Evolutionary conservation across 495 filamentous ascomycete species (phyloP), one percentile per base, ranked within the genome.

Genomic region (Xylaria curta): DNA sequence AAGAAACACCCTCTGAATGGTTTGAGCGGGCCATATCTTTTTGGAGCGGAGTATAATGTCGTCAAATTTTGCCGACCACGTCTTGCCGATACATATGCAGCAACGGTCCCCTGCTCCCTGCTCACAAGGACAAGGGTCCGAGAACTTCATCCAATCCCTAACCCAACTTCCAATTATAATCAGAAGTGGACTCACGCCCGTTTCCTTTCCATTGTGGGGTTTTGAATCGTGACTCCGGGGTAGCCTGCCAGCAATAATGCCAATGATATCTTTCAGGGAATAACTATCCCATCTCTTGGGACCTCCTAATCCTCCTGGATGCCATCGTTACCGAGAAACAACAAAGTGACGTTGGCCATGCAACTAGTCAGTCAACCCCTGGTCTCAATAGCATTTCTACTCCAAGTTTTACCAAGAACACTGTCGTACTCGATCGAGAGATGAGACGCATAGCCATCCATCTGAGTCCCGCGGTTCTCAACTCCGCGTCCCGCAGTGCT

Each of bases 61-160:
- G 64, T 67, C n/a, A 56, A 12, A 12, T 47, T 67, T 10, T 67
- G 36, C 63, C 42, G 63, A 51, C 33, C 19, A 40, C 36, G 59
- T 42, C 59, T 38, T 44, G 60, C 63, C n/a, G 40, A 66, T 46
- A 36, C 46, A 21, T 8, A 51, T n/a, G 19, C 64, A 49, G 17
- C 49, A 44, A 28, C 65, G 44, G 65, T 28, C 49, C 65, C 63
- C 44, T 66, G 46, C 42, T 38, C 65, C 63, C 28, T 66, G 46
- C 42, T 38, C 12, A 56, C 65, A 54, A 56, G 65, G 65, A 56
- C 65, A 54, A 44, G 65, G 65, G 65, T 31, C 9, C 44, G 21
- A 46, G 36, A 17, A 21, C 6, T 36, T 26, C 33, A 42, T 67
- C 47, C 65, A 67, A 54, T 67, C 65, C 49, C 13, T 51, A 33